phyloP scores from a whole-genome alignment of 2,329 filamentous ascomycete species.

The Talaromyces pinophilus region DNA sequence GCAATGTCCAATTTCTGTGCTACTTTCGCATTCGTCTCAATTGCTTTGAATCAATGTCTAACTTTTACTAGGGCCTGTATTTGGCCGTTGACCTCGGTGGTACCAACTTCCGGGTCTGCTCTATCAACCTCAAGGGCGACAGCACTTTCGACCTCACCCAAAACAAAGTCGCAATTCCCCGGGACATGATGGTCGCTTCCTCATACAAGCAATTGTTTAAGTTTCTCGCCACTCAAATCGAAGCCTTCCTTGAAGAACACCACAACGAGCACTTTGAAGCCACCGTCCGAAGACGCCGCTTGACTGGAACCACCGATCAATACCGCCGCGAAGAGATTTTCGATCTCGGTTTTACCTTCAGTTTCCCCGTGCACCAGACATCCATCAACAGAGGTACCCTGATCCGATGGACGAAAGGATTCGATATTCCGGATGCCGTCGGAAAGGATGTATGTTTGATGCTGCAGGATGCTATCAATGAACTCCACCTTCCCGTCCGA shows the following conservation, averaged over 20 bases:
- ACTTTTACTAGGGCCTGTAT: constrained; percentile 71
- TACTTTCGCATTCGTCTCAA: constrained; percentile 20
- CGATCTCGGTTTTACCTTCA: constrained; percentile 97
- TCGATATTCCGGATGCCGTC: constrained; percentile 91
- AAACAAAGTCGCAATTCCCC: constrained; percentile 88
- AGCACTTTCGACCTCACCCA: constrained; percentile 92
- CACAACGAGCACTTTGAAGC: constrained; percentile 83
- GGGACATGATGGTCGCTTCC: constrained; percentile 84
- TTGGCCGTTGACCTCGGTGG: constrained; percentile 96
- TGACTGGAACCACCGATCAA: constrained; percentile 59
- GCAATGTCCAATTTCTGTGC: constrained; percentile 1
- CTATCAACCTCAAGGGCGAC: constrained; percentile 88
- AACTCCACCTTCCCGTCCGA: constrained; percentile 79
- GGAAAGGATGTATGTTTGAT: constrained; percentile 93
- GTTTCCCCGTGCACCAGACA: constrained; percentile 90
- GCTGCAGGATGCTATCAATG: constrained; percentile 86
- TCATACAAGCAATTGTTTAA: constrained; percentile 83
- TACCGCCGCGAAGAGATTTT: constrained; percentile 76
- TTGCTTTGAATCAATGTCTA: neutral
- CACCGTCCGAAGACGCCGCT: constrained; percentile 65
- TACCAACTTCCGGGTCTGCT: constrained; percentile 98
- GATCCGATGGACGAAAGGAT: constrained; percentile 98
- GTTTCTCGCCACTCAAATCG: constrained; percentile 91
- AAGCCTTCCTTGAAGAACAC: constrained; percentile 80
- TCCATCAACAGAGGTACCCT: constrained; percentile 94